Evolutionary conservation across 2,329 filamentous ascomycete genomes (phyloP), one percentile per base, ranked within the genome.

Genomic region (Monosporascus sp.): DNA sequence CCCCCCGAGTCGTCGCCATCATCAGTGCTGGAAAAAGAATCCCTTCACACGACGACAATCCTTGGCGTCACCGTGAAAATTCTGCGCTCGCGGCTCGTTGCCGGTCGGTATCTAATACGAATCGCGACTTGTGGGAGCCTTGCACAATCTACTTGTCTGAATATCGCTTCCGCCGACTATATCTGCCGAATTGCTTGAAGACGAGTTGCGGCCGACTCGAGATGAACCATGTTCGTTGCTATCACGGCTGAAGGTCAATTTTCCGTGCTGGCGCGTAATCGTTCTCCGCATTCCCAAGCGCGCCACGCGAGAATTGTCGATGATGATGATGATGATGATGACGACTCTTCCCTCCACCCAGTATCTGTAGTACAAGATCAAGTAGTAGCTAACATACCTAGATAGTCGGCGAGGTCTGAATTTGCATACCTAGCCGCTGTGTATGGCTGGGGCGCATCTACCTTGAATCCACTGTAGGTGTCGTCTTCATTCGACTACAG

Each of bases 391-490:
- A 46, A 46, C 42, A 46, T 15, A n/a, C 20, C 42, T 46, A 31
- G 42, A 46, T 27, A 14, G 14, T 46, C 24, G 7, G 14, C 42
- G 5, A 46, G 20, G n/a, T 8, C 6, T 27, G 24, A 24, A n/a
- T 31, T 46, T 6, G 7, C 11, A 22, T 18, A 46, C n/a, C 42
- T 14, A 34, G 31, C 11, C 24, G 25, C 42, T 27, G 22, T 46
- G 42, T 46, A 46, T 47, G 52, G 54, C 48, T 47, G 49, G 50
- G 52, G 54, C 48, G 27, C 51, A 49, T 51, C 47, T 47, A 55
- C 51, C 52, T 49, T 58, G 39, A 61, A 42, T 49, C 57, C 54
- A 57, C 51, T 54, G 53, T 56, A 60, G 57, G 53, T 61, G 56
- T 56, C 54, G 47, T 38, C 47, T 18, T 54, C 51, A 42, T 51